A percentile compares a stretch with the other conserved stretches of the same genome.
phyloP scores from a whole-genome alignment of 371 early-diverging fungal genomes.

The Mucor indicus region DNA sequence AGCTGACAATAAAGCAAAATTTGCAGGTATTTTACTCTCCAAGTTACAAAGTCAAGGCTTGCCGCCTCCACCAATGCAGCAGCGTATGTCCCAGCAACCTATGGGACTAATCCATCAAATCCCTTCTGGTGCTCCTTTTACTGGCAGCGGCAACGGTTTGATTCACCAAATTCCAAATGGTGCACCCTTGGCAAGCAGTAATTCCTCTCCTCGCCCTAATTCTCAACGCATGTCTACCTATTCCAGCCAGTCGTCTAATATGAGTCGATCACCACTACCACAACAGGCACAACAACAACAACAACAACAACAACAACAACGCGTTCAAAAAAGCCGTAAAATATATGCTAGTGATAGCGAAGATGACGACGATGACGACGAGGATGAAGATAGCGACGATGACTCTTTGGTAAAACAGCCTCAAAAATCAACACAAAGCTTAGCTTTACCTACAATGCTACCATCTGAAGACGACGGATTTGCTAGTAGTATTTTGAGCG shows the following conservation, averaged over 20 bases:
- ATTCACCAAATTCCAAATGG: no score
- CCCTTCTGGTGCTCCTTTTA: conserved; percentile 9
- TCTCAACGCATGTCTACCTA: conserved; percentile 7
- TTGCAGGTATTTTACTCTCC: conserved; percentile 20
- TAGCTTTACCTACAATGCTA: conserved; percentile 3
- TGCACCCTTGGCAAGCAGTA: no score
- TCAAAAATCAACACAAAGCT: conserved; percentile 2
- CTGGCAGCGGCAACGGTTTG: neutral
- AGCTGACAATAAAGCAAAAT: conserved; percentile 28
- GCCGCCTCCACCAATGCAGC: conserved; percentile 6
- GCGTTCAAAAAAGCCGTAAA: conserved; percentile 5
- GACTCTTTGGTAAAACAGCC: conserved; percentile 8
- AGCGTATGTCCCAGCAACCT: neutral
- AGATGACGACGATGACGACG: conserved; percentile 34
- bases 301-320: neutral
- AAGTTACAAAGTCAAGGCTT: conserved; percentile 12
- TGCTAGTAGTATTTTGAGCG: conserved; percentile 6
- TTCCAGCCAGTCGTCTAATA: conserved; percentile 2
- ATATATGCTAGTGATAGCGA: conserved; percentile 46
- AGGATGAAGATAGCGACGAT: conserved; percentile 21
- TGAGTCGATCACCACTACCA: neutral
- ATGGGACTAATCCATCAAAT: conserved; percentile 26
- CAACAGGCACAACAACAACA: conserved; percentile 1
- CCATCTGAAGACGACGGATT: conserved; percentile 11
- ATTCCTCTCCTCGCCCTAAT: neutral